Evolutionary conservation across 768 basidiomycete species (phyloP).

Genomic region (Boletus sp.): DNA sequence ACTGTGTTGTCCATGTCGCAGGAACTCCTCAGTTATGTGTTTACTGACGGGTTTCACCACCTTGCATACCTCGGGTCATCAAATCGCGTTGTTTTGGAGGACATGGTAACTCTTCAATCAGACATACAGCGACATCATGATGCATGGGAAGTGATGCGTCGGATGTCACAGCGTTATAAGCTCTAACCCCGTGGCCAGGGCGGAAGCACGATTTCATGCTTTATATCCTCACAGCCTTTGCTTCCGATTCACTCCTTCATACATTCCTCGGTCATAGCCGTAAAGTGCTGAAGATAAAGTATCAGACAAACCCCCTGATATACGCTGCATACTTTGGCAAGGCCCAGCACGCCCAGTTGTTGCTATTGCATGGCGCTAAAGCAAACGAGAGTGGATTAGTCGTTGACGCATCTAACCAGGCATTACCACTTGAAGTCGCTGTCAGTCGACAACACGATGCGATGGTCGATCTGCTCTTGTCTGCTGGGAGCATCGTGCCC

Average conservation of each 20-base stretch:
- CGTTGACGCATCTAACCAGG: neutral
- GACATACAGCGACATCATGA: neutral
- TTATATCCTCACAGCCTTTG: constrained; percentile 6
- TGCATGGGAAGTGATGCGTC: constrained; percentile 1
- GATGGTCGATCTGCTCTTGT: constrained; percentile 1
- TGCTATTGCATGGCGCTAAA: neutral
- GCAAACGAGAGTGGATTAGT: constrained; percentile 5
- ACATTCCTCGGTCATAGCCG: neutral
- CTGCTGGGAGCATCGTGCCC: constrained; percentile 3
- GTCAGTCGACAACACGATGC: constrained; percentile 1
- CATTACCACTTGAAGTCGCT: constrained; percentile 7
- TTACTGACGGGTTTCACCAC: constrained; percentile 3
- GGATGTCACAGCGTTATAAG: neutral
- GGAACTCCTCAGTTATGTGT: constrained; percentile 4
- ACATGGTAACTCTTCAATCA: neutral
- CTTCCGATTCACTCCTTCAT: constrained; percentile 1
- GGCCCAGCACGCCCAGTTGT: neutral
- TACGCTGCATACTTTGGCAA: constrained; percentile 11
- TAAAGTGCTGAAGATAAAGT: neutral
- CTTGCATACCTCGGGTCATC: neutral
- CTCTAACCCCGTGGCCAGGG: neutral
- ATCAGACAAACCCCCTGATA: constrained; percentile 8
- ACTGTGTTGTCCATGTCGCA: neutral
- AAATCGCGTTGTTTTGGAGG: neutral
- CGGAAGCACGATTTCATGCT: constrained; percentile 2